Percentiles rank a stretch among this genome's conserved stretches.
These are phyloP conservation scores for Rostrohypoxylon terebratum DNA, from an alignment of 495 filamentous ascomycete genomes.

Conservation along the genomic window DNA sequence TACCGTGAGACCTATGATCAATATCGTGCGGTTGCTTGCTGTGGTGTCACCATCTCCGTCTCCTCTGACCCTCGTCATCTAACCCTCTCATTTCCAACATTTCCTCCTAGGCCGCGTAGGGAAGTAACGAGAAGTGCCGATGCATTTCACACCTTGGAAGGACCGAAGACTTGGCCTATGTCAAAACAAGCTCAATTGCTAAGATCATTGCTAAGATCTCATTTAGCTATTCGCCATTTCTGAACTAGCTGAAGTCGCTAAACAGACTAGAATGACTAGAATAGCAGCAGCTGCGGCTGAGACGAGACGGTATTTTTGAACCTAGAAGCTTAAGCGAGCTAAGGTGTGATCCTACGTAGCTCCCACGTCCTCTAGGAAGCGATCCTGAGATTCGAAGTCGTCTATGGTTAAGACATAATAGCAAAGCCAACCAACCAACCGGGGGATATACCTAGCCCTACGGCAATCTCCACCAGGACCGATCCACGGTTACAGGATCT, in stretches of 20 bases:
- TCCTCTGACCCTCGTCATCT: background rate
- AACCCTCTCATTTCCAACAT: background rate
- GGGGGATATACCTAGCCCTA: slow-evolving; percentile 16
- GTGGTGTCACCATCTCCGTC: slow-evolving; percentile 10
- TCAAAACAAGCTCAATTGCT: background rate
- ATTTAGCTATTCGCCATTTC: background rate
- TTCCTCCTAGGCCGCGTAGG: background rate
- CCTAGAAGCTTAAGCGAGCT: background rate
- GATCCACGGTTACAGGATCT: background rate
- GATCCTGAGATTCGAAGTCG: background rate
- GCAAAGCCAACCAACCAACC: slow-evolving; percentile 9
- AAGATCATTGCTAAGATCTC: background rate
- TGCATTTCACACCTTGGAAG: background rate
- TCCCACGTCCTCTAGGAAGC: slow-evolving; percentile 13
- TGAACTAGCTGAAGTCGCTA: background rate
- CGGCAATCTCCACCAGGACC: slow-evolving; percentile 6
- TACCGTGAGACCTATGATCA: background rate
- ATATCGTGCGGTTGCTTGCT: slow-evolving; percentile 2
- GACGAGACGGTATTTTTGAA: background rate
- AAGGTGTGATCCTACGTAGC: slow-evolving; percentile 15
- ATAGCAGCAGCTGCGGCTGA: slow-evolving; percentile 31
- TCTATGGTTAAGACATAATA: background rate
- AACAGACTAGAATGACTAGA: slow-evolving; percentile 33
- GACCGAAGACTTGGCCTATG: background rate
- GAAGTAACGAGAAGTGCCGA: background rate